Evolutionary conservation across 202 grass and related monocot genomes (phyloP).

Genomic region (Setaria viridis): DNA sequence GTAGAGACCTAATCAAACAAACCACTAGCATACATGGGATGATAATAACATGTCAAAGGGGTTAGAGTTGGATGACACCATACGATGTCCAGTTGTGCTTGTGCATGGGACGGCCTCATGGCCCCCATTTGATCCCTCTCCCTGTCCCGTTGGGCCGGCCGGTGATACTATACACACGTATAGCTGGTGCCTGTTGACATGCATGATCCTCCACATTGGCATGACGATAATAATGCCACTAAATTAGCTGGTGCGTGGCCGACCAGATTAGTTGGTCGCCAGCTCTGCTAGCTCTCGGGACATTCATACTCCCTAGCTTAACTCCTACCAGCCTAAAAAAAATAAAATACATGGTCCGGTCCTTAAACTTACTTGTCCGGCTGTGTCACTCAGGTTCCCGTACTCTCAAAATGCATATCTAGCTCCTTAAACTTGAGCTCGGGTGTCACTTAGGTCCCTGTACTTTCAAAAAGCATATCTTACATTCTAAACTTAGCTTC

Average conservation of each 20-base stretch:
- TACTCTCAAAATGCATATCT: too few species aligned
- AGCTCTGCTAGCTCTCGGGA: neutral
- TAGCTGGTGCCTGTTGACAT: conserved; percentile 13
- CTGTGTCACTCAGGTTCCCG: too few species aligned
- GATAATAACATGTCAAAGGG: neutral
- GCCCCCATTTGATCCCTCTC: neutral
- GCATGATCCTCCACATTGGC: neutral
- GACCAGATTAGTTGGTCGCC: conserved; percentile 47
- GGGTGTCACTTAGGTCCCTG: too few species aligned
- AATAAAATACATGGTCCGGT: too few species aligned
- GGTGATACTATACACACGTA: neutral
- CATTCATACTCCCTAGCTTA: neutral
- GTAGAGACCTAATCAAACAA: neutral
- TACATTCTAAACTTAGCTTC: too few species aligned
- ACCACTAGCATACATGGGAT: neutral
- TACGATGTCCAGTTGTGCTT: neutral
- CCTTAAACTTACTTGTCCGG: too few species aligned
- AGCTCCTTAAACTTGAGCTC: too few species aligned
- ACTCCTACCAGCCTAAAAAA: neutral
- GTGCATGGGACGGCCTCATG: neutral
- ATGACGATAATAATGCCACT: neutral
- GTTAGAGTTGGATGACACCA: conserved; percentile 42
- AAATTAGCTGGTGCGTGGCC: conserved; percentile 23
- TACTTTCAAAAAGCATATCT: too few species aligned
- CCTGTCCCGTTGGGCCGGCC: neutral